These are phyloP conservation scores for Quercus wislizeni DNA, from an alignment of 306 rosid species.

Conservation along the genomic window DNA sequence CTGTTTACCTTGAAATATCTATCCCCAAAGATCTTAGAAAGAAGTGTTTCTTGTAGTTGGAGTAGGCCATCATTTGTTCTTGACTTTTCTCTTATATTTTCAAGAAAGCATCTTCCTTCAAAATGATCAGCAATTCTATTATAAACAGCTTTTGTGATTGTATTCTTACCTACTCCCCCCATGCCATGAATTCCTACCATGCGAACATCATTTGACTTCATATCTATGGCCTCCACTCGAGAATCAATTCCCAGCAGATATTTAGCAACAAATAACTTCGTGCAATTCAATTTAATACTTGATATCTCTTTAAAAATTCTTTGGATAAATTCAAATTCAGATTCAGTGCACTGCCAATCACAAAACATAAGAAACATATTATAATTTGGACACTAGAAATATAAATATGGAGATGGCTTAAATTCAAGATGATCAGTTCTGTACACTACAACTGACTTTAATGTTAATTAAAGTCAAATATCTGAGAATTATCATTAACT, in stretches of 20 bases:
- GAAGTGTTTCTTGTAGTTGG: slow-evolving; percentile 17
- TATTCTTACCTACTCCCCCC: slow-evolving; percentile 15
- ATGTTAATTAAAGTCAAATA: too few relatives aligned
- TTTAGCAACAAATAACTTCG: slow-evolving; percentile 1
- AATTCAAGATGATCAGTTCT: too few relatives aligned
- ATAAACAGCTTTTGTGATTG: slow-evolving; percentile 15
- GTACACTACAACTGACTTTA: too few relatives aligned
- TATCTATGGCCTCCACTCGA: slow-evolving; percentile 2
- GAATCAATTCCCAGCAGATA: slow-evolving; percentile 16
- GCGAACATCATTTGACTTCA: slow-evolving; percentile 8
- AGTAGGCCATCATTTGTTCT: background rate
- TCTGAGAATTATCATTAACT: too few relatives aligned
- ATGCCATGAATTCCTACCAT: slow-evolving; percentile 21
- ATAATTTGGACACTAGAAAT: too few relatives aligned
- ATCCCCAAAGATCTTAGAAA: slow-evolving; percentile 13
- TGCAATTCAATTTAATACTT: background rate
- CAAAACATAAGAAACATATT: too few relatives aligned
- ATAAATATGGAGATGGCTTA: too few relatives aligned
- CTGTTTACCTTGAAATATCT: slow-evolving; percentile 1
- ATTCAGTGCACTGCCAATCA: background rate
- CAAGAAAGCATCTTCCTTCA: slow-evolving; percentile 14
- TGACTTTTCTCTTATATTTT: slow-evolving; percentile 6
- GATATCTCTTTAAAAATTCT: background rate
- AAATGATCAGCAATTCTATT: slow-evolving; percentile 12
- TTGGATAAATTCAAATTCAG: slow-evolving; percentile 11